Base-by-base conservation (phyloP, 441 rosid genomes). In the Bocquillonia castaneifolia region DNA sequence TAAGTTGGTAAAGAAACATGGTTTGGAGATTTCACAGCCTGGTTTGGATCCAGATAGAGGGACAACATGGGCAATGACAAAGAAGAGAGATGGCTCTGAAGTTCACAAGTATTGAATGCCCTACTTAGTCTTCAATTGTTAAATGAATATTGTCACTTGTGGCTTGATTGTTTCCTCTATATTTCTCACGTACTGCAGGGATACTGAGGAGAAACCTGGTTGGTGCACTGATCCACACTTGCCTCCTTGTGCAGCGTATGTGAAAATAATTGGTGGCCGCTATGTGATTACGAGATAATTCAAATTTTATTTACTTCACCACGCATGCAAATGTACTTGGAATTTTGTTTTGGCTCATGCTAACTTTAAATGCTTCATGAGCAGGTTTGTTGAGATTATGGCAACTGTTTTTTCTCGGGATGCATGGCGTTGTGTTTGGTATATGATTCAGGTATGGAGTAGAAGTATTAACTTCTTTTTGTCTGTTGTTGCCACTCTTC, bases 211-310 rank as follows among this genome's bases (percentile, higher is more conserved):
- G 86, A 85, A 74, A 78, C 86, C 88, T 44, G 99, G 98, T 29
- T 87, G 97, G 93, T 92, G 98, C 67, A 73, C 77, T 20, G 87
- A 92, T 78, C 91, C 89, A 17, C 80, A 82, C 68, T 73, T 86
- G 77, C 99, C 99, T n/a, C 99, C 99, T 37, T 92, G 98, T 82
- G 97, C 97, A 73, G 96, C 93, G 99, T 95, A 91, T 61, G 93
- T 78, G 32, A 75, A 59, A 59, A 50, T 59, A n/a, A 15, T n/a
- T 25, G 13, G 37, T 10, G 63, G 9, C 23, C 34, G 39, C 52
- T 26, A 23, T 58, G 34, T 52, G 62, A 68, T 42, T 42, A 25
- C 25, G 22, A 40, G 39, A 50, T n/a, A 10, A 66, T 50, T 67
- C 67, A 50, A 48, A 29, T 45, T 55, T 51, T 39, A 22, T 53